These are phyloP conservation scores for Avicennia marina DNA, from an alignment of 257 asterid genomes.

Conservation along the genomic window DNA sequence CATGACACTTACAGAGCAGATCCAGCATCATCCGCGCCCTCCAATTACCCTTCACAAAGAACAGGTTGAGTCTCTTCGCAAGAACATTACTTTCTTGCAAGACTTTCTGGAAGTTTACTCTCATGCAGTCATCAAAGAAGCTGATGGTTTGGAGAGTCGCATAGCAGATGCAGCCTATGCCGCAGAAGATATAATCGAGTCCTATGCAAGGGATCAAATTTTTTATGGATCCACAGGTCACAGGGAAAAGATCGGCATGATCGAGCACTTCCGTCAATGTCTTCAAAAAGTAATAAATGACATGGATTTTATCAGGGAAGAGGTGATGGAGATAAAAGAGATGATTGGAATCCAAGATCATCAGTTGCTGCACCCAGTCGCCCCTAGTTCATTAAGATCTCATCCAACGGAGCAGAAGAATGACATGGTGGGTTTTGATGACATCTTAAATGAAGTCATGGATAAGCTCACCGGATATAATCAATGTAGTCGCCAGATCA, in stretches of 20 bases:
- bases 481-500: not conserved
- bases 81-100: not conserved
- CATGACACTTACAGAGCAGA: not conserved
- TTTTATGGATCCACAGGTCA: not conserved
- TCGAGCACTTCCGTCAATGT: not conserved
- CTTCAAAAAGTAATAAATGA: not conserved
- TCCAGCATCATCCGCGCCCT: not conserved
- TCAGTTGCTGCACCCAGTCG: not conserved
- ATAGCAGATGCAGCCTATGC: slow-evolving; percentile 14
- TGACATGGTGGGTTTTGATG: not conserved
- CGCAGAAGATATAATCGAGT: slow-evolving; percentile 9
- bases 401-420: not conserved
- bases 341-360: not conserved
- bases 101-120: not conserved
- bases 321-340: not conserved
- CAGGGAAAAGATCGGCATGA: not conserved
- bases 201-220: not conserved
- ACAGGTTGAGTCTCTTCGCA: not conserved
- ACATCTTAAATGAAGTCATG: not conserved
- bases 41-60: not conserved
- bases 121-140: not conserved
- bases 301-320: not conserved
- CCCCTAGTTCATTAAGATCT: no score
- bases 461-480: not conserved
- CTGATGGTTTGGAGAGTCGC: not conserved